Evolutionary conservation across 371 early-diverging fungal species (phyloP).

Genomic region (Rhizopus sp.): DNA sequence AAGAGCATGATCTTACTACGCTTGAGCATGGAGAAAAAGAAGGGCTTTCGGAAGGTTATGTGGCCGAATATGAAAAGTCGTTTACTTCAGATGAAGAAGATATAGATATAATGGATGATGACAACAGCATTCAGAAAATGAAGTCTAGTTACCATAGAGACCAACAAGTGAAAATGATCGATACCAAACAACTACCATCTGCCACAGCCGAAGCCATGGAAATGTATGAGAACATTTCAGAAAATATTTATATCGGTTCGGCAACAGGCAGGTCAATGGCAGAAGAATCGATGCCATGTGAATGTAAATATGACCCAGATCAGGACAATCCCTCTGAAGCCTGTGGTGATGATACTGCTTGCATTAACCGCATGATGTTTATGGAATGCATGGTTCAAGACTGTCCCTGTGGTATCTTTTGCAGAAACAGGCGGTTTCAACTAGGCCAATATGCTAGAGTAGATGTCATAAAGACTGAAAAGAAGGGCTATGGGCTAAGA

Average conservation of each 20-base stretch:
- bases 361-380: constrained; percentile 88
- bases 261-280: constrained; percentile 68
- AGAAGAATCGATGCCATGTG: constrained; percentile 78
- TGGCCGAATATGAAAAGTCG: not conserved
- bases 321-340: constrained; percentile 52
- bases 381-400: constrained; percentile 88
- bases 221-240: constrained; percentile 57
- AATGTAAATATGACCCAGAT: constrained; percentile 70
- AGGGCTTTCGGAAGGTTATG: not conserved
- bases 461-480: constrained; percentile 81
- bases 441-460: constrained; percentile 77
- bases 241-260: constrained; percentile 68
- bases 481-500: constrained; percentile 90
- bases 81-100: not conserved
- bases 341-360: constrained; percentile 81
- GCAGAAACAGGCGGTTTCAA: constrained; percentile 89
- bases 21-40: not conserved
- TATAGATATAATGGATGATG: not conserved
- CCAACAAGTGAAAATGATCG: not conserved
- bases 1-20: constrained; percentile 1
- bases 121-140: too few species aligned
- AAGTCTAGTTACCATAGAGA: not conserved
- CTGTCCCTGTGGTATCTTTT: constrained; percentile 86
- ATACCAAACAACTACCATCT: constrained; percentile 25
- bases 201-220: constrained; percentile 50